Evolutionary conservation across 1,284 basidiomycete genomes (phyloP).

Genomic region (Apiotrichum gamsii): DNA sequence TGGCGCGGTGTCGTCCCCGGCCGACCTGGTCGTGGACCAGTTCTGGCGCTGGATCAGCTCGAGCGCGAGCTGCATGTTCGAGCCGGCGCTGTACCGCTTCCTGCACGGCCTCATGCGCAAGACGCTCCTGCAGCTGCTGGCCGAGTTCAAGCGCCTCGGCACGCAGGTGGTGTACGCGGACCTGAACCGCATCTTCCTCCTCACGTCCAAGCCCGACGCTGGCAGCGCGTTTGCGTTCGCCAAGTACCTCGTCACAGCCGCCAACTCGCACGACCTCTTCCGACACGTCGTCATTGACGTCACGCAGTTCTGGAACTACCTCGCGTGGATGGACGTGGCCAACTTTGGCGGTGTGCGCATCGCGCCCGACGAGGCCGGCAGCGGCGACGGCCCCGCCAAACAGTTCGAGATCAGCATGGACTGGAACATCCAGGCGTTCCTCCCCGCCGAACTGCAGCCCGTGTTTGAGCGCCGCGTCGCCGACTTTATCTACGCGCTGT

Average conservation of each 20-base stretch:
- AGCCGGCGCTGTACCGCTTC: constrained; percentile 89
- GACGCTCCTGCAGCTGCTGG: constrained; percentile 91
- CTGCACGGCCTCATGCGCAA: constrained; percentile 95
- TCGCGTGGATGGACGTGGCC: constrained; percentile 92
- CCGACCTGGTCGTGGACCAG: constrained; percentile 62
- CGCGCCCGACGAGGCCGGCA: constrained; percentile 50
- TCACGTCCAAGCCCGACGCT: constrained; percentile 87
- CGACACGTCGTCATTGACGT: constrained; percentile 85
- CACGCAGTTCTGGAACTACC: constrained; percentile 86
- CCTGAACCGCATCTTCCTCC: constrained; percentile 80
- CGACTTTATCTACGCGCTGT: constrained; percentile 81
- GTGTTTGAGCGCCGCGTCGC: constrained; percentile 72
- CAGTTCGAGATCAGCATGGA: constrained; percentile 66
- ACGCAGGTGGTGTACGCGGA: constrained; percentile 94
- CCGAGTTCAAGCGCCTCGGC: constrained; percentile 92
- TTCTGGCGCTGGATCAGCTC: constrained; percentile 98
- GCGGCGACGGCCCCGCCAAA: constrained; percentile 22
- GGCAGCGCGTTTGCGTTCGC: constrained; percentile 93
- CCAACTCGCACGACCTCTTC: constrained; percentile 92
- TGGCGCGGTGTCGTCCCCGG: constrained; percentile 43
- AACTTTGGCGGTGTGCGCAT: constrained; percentile 90
- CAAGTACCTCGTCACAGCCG: constrained; percentile 86
- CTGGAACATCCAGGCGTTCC: constrained; percentile 92
- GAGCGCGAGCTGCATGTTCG: constrained; percentile 77
- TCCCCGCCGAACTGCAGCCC: constrained; percentile 74